These are phyloP conservation scores for Claviceps sp. DNA, from an alignment of 2,329 filamentous ascomycete species.

Conservation along the genomic window DNA sequence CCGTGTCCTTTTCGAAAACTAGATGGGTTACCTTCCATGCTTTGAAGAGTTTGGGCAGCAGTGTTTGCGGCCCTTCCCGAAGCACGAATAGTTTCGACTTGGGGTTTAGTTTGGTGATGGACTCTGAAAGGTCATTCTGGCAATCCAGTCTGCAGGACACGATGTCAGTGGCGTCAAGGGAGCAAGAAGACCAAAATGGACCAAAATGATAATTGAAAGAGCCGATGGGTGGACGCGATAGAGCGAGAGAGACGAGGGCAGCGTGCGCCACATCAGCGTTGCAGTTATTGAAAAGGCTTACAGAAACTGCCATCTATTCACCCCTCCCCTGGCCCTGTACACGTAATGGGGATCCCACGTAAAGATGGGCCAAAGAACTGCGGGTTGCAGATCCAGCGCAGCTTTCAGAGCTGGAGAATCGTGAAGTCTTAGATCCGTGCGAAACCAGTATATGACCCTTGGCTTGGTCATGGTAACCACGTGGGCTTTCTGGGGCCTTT, in stretches of 20 bases:
- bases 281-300: constrained; percentile 17
- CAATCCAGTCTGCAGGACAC: constrained; percentile 46
- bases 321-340: constrained; percentile 54
- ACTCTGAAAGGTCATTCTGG: constrained; percentile 54
- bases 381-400: constrained; percentile 55
- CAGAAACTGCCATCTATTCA: constrained; percentile 65
- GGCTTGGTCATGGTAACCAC: constrained; percentile 16
- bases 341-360: constrained; percentile 76
- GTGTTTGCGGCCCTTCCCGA: constrained; percentile 56
- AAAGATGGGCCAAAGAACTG: constrained; percentile 60
- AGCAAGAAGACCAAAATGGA: neutral
- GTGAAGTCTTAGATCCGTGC: constrained; percentile 64
- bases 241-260: neutral
- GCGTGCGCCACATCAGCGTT: neutral
- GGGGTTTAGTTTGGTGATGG: constrained; percentile 54
- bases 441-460: constrained; percentile 62
- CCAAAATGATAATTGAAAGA: neutral
- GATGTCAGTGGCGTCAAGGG: neutral
- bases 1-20: constrained; percentile 69
- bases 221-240: no score
- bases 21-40: constrained; percentile 63
- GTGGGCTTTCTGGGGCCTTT: neutral
- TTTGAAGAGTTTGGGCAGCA: constrained; percentile 60
- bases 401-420: constrained; percentile 63
- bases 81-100: constrained; percentile 61